Percentiles rank a stretch among this genome's conserved stretches.
These are phyloP conservation scores for Bruguiera parviflora DNA, from an alignment of 345 rosid species.

Conservation along the genomic window DNA sequence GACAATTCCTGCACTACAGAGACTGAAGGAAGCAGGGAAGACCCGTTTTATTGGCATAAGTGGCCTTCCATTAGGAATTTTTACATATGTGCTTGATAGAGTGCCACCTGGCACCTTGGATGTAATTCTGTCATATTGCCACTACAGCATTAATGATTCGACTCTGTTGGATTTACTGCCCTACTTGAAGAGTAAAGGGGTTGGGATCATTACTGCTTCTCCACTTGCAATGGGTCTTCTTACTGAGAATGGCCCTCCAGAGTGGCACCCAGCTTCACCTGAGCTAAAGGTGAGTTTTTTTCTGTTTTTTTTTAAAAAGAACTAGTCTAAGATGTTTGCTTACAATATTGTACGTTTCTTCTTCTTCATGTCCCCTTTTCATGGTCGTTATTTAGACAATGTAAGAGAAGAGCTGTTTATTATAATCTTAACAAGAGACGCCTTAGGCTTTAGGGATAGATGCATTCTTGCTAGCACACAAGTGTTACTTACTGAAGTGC, in stretches of 20 bases:
- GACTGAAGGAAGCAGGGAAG: conserved; percentile 77
- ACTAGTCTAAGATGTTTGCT: not conserved
- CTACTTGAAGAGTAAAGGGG: conserved; percentile 76
- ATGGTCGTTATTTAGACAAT: no score
- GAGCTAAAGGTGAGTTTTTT: conserved; percentile 62
- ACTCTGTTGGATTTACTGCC: conserved; percentile 70
- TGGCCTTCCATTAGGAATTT: conserved; percentile 70
- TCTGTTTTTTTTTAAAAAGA: not conserved
- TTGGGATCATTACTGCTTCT: conserved; percentile 80
- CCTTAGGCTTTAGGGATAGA: not conserved
- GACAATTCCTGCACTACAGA: conserved; percentile 90
- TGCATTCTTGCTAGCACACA: not conserved
- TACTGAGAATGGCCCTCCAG: conserved; percentile 85
- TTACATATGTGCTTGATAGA: conserved; percentile 74
- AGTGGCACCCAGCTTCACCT: conserved; percentile 92
- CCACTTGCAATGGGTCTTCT: conserved; percentile 93
- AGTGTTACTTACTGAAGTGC: no score
- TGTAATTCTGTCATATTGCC: conserved; percentile 85
- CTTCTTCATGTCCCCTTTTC: no score
- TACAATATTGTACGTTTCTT: not conserved
- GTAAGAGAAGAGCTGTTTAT: not conserved
- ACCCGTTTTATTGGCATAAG: conserved; percentile 85
- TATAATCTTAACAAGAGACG: not conserved
- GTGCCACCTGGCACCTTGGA: conserved; percentile 71
- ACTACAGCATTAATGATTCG: conserved; percentile 70